Conservation (phyloP, 345 rosid genomes). For the Tarenaya hassleriana region DNA sequence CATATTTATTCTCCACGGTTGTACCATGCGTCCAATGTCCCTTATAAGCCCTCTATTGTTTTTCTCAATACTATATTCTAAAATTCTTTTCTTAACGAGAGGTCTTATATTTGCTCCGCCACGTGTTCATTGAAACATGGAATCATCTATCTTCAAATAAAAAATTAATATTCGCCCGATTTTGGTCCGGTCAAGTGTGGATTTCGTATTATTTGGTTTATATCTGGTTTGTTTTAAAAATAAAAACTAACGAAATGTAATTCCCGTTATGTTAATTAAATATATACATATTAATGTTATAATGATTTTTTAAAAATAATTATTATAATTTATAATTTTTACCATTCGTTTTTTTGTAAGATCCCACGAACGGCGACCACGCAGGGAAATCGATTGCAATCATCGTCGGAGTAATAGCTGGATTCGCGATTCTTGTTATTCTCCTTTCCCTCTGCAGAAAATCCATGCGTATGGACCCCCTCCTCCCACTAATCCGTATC, state of each 20-base stretch:
- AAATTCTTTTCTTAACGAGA: background rate
- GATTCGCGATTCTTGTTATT: constrained; percentile 58
- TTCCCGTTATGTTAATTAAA: too few relatives aligned
- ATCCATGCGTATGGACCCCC: constrained; percentile 47
- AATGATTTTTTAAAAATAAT: background rate
- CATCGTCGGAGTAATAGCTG: constrained; percentile 69
- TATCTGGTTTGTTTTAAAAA: too few relatives aligned
- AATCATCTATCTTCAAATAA: too few relatives aligned
- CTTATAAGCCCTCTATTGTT: background rate
- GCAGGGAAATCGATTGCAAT: constrained; percentile 78
- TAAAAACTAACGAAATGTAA: too few relatives aligned
- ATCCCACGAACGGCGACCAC: constrained; percentile 53
- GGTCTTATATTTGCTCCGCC: background rate
- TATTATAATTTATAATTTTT: constrained; percentile 16
- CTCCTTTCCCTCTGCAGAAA: constrained; percentile 69
- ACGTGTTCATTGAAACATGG: too few relatives aligned
- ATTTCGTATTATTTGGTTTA: too few relatives aligned
- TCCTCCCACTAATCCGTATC: background rate
- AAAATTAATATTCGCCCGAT: too few relatives aligned
- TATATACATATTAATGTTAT: constrained; percentile 6
- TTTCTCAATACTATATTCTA: background rate
- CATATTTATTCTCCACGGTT: too few relatives aligned
- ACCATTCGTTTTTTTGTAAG: constrained; percentile 30
- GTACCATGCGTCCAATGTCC: too few relatives aligned
- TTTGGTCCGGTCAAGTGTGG: too few relatives aligned